phyloP scores from a whole-genome alignment of 306 rosid species.

The Macrotyloma uniflorum region DNA sequence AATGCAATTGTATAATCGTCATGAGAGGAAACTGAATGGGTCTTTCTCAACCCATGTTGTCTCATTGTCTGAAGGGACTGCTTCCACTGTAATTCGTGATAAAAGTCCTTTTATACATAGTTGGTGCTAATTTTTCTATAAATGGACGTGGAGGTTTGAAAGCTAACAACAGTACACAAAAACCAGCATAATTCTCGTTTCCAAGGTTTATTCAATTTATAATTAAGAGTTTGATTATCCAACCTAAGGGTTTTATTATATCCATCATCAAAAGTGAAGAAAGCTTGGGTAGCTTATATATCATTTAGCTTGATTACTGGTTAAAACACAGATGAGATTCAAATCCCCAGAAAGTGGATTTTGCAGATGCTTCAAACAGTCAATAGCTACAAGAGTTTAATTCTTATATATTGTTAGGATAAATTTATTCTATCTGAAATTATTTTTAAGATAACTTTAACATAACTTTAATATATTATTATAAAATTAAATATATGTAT shows the following conservation, averaged over 20 bases:
- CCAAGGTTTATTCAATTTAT: neutral
- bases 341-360: neutral
- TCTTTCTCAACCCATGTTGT: conserved; percentile 27
- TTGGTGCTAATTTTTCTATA: neutral
- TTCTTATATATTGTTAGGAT: neutral
- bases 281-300: neutral
- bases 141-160: neutral
- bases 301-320: neutral
- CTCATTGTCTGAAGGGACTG: conserved; percentile 23
- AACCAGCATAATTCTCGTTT: neutral
- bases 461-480: too few relatives aligned
- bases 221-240: neutral
- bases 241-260: neutral
- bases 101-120: neutral
- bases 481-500: neutral
- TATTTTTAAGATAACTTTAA: neutral
- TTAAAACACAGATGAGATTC: neutral
- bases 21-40: neutral
- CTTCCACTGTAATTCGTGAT: neutral
- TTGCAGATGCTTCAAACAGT: neutral
- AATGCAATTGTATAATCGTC: neutral
- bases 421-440: neutral
- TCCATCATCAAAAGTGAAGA: neutral
- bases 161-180: neutral
- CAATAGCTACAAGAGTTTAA: neutral